Percentiles rank a stretch among this genome's conserved stretches.
Evolutionary conservation across 2,329 filamentous ascomycete genomes (phyloP).

Genomic region (Bertia moriformis): DNA sequence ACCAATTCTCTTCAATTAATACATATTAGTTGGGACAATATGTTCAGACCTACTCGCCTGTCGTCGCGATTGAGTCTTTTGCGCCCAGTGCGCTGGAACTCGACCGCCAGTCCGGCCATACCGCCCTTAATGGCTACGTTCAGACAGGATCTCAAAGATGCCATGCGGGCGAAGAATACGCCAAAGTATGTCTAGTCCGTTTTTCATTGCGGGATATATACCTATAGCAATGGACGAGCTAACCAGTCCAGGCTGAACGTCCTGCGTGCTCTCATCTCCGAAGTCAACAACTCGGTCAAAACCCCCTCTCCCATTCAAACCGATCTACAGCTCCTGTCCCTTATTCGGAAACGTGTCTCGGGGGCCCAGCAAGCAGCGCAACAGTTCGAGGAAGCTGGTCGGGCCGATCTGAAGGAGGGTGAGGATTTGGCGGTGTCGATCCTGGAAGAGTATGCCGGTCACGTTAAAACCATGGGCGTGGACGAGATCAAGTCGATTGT

Average conservation of each 20-base stretch:
- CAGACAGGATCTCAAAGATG: slow-evolving; percentile 26
- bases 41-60: too few species aligned
- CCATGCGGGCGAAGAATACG: slow-evolving; percentile 31
- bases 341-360: slow-evolving; percentile 25
- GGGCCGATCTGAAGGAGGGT: slow-evolving; percentile 25
- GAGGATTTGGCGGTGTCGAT: slow-evolving; percentile 25
- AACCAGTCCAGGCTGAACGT: slow-evolving; percentile 22
- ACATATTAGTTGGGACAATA: too few species aligned
- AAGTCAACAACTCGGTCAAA: slow-evolving; percentile 30
- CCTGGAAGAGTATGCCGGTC: slow-evolving; percentile 24
- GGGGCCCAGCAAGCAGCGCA: slow-evolving; percentile 20
- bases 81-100: slow-evolving; percentile 24
- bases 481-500: slow-evolving; percentile 23
- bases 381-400: slow-evolving; percentile 21
- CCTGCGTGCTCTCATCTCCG: slow-evolving; percentile 28
- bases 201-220: slow-evolving; percentile 15
- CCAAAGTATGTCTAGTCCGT: too few species aligned
- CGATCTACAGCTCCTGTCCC: slow-evolving; percentile 25
- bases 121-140: slow-evolving; percentile 26
- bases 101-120: slow-evolving; percentile 17
- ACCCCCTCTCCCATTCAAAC: slow-evolving; percentile 25
- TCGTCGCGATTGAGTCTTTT: too few species aligned
- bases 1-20: too few species aligned
- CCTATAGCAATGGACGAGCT: background rate
- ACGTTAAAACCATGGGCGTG: slow-evolving; percentile 21